Evolutionary conservation across 306 rosid genomes (phyloP).

Genomic region (Malus orientalis): DNA sequence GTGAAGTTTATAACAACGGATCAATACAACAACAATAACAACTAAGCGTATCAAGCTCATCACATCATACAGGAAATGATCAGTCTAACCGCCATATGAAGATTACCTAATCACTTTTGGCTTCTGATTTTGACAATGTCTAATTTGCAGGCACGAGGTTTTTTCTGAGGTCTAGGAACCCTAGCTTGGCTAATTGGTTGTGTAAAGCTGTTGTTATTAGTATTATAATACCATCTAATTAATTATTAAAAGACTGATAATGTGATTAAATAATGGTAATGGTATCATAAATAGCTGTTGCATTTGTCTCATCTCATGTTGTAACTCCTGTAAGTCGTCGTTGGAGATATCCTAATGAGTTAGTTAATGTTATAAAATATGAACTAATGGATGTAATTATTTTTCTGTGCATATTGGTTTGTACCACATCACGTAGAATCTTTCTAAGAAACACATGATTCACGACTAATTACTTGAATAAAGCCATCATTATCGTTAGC

Average conservation of each 20-base stretch:
- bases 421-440: not conserved
- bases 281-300: not conserved
- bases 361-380: not conserved
- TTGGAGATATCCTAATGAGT: not conserved
- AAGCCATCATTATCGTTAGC: not conserved
- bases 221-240: not conserved
- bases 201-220: not conserved
- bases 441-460: not conserved
- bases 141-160: not conserved
- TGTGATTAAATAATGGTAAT: not conserved
- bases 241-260: too few relatives aligned
- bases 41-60: not conserved
- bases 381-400: not conserved
- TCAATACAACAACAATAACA: not conserved
- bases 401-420: not conserved
- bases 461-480: not conserved
- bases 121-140: not conserved
- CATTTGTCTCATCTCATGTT: not conserved
- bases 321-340: not conserved
- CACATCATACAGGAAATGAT: not conserved
- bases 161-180: not conserved
- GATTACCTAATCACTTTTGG: not conserved
- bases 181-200: not conserved
- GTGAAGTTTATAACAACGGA: not conserved
- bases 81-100: not conserved